Base-by-base conservation (phyloP, 2,329 filamentous ascomycete genomes). In the Pseudogymnoascus sp. region DNA sequence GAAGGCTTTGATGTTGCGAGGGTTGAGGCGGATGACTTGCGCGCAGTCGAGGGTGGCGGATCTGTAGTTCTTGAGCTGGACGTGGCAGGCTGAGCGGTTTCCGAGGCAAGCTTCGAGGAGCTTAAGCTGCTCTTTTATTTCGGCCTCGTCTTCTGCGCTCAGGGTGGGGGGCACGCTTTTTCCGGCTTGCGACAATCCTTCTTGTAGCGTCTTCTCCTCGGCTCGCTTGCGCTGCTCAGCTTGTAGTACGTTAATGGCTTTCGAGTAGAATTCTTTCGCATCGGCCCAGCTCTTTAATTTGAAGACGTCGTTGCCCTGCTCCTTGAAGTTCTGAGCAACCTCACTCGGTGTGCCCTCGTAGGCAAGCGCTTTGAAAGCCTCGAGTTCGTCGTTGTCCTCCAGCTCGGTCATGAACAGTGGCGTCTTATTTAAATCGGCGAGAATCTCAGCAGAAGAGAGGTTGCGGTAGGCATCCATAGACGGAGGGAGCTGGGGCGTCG, bases 341-440 rank as follows among this genome's bases (percentile, higher is more conserved):
- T 97, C 93, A 8, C 86, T 81, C 57, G 90, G 85, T 7, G 91
- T 92, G 18, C 94, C 95, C 76, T 99, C 94, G 72, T 97, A 96
- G 30, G 91, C 90, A 38, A 99, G 78, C 0, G 94, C 93, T 71
- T 90, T 88, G 63, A 99, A 80, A 0, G 94, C 95, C 68, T 95
- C 91, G 0, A 96, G 79, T 67, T 89, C 86, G 64, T 88, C 80
- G 70, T 96, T 96, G 65, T 95, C 89, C 68, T 90, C 90, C 35
- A 97, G 80, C 67, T 90, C 87, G 30, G 91, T 97, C 94, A 99
- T 99, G 80, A 99, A 99, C 37, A 99, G 82, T 6, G 94, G 94
- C 57, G 82, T 80, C 65, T 85, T 83, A 70, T 88, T 88, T 75
- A 90, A 78, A 68, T 87, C 82, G 53, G 78, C 76, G 39, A 86